Conservation (phyloP, 495 filamentous ascomycete genomes). For the Talaromyces thailandensis region DNA sequence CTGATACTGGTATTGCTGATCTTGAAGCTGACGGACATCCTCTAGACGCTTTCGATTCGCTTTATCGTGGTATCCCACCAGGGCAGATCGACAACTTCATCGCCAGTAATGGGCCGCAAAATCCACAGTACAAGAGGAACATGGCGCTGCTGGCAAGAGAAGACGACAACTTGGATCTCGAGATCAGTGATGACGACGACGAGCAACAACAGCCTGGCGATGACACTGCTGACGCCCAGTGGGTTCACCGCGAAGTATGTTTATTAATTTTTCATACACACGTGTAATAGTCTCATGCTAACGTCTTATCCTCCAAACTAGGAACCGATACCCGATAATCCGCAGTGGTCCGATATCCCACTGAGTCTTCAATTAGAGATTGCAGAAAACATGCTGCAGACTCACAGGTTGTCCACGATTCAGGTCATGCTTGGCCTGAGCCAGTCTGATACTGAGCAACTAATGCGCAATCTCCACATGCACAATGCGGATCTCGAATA, state of each 20-base stretch:
- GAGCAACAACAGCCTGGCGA: slow-evolving; percentile 6
- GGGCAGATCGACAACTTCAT: slow-evolving; percentile 17
- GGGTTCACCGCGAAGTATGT: neutral
- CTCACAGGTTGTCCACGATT: slow-evolving; percentile 10
- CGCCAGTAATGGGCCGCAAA: slow-evolving; percentile 27
- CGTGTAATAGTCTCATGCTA: neutral
- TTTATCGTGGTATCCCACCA: slow-evolving; percentile 7
- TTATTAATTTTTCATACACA: neutral
- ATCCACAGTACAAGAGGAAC: slow-evolving; percentile 27
- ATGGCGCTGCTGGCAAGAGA: slow-evolving; percentile 19
- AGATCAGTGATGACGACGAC: slow-evolving; percentile 13
- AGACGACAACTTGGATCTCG: neutral
- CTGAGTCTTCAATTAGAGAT: slow-evolving; percentile 27
- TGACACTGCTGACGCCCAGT: neutral
- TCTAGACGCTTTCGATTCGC: slow-evolving; percentile 2
- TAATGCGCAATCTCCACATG: slow-evolving; percentile 9
- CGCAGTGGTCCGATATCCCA: slow-evolving; percentile 27
- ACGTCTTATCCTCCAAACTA: neutral
- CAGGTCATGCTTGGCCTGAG: slow-evolving; percentile 19
- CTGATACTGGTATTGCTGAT: neutral
- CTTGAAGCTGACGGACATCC: neutral
- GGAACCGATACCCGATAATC: slow-evolving; percentile 5
- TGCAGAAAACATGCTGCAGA: slow-evolving; percentile 20
- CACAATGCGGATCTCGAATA: slow-evolving; percentile 17
- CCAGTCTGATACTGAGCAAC: slow-evolving; percentile 10